phyloP scores from a whole-genome alignment of 2,329 filamentous ascomycete species.

The Diaporthe humulicola region DNA sequence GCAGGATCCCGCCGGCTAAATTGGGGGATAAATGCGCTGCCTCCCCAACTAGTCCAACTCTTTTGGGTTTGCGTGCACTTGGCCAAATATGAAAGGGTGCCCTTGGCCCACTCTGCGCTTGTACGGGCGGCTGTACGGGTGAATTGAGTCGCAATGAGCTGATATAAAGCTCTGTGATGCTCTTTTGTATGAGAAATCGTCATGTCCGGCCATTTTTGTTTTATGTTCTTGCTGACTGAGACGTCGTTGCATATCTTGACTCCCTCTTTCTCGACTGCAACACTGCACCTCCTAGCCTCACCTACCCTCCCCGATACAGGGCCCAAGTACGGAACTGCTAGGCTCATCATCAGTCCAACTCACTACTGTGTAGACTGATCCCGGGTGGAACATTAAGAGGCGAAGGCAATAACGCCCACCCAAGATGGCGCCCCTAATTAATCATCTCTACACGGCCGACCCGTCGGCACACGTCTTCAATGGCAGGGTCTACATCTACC shows the following conservation, averaged over 20 bases:
- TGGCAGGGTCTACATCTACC: conserved; percentile 81
- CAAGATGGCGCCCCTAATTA: conserved; percentile 73
- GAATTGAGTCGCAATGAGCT: conserved; percentile 19
- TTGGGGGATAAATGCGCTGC: conserved; percentile 17
- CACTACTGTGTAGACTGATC: not conserved
- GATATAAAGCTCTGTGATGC: conserved; percentile 11
- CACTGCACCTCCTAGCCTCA: not conserved
- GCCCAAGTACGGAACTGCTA: not conserved
- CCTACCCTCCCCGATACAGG: not conserved
- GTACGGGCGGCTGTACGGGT: conserved; percentile 22
- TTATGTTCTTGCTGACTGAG: not conserved
- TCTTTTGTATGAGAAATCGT: not conserved
- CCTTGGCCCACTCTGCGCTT: conserved; percentile 11
- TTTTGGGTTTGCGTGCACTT: not conserved
- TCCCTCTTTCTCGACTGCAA: not conserved
- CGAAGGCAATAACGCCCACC: conserved; percentile 37
- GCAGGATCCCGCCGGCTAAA: conserved; percentile 28
- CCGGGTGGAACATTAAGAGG: not conserved
- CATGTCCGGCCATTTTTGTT: not conserved
- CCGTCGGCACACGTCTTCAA: conserved; percentile 87
- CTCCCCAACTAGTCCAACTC: conserved; percentile 3
- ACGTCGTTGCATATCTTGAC: not conserved
- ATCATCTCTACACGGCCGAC: conserved; percentile 83
- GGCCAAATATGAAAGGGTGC: conserved; percentile 38
- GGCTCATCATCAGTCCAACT: not conserved